Percentiles rank a stretch among this genome's conserved stretches.
phyloP scores from a whole-genome alignment of 495 filamentous ascomycete species.

The Xylaria grammica region DNA sequence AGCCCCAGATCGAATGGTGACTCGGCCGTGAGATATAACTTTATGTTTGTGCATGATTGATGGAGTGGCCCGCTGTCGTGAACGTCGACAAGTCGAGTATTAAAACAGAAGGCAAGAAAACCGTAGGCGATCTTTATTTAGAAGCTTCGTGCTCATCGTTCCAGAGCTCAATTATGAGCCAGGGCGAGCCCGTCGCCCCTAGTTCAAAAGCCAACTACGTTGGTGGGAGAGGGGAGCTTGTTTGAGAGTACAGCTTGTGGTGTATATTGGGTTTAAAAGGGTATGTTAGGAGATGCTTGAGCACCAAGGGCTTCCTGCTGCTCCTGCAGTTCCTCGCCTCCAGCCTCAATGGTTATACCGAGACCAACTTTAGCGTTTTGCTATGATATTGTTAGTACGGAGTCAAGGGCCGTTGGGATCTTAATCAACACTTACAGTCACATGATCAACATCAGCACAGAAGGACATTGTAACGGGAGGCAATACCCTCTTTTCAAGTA shows the following conservation, averaged over 20 bases:
- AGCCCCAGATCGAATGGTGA: constrained; percentile 15
- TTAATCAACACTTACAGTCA: constrained; percentile 69
- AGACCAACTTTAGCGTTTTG: constrained; percentile 94
- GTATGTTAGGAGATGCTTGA: constrained; percentile 57
- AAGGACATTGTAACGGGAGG: constrained; percentile 90
- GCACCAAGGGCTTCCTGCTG: constrained; percentile 71
- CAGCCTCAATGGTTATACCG: constrained; percentile 90
- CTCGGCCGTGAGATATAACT: constrained; percentile 29
- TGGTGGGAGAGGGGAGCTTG: constrained; percentile 35
- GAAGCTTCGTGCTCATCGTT: constrained; percentile 8
- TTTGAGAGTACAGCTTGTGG: constrained; percentile 25
- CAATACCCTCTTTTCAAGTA: constrained; percentile 94
- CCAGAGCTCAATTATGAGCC: background rate
- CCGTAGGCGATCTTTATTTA: constrained; percentile 6
- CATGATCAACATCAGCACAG: constrained; percentile 95
- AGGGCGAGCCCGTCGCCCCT: background rate
- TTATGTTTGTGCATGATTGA: constrained; percentile 32
- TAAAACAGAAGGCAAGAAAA: constrained; percentile 30
- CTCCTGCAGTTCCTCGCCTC: constrained; percentile 88
- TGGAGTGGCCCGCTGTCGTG: constrained; percentile 28
- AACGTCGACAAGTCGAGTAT: constrained; percentile 26
- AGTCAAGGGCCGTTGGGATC: background rate
- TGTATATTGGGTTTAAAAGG: constrained; percentile 51
- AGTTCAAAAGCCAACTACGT: background rate
- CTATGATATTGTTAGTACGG: constrained; percentile 54